A percentile compares a stretch with the other conserved stretches of the same genome.
phyloP scores from a whole-genome alignment of 1,284 basidiomycete species.

The Ceratobasidium sp. region DNA sequence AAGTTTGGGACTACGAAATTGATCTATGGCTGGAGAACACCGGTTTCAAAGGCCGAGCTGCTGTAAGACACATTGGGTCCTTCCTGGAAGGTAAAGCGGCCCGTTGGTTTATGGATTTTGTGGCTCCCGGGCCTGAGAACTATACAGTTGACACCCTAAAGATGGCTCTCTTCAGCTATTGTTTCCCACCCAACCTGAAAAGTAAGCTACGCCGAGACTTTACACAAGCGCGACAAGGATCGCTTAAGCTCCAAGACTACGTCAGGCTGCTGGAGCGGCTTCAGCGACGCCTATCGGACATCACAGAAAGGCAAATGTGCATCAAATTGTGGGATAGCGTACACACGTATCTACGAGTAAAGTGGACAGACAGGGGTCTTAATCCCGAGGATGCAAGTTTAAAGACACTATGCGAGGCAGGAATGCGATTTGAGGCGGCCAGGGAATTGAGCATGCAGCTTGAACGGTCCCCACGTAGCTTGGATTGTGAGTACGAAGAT shows the following conservation, averaged over 20 bases:
- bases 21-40: conserved; percentile 20
- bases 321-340: conserved; percentile 44
- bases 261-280: background rate
- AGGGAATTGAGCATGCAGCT: too few species aligned
- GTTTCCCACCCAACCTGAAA: conserved; percentile 61
- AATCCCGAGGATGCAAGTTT: conserved; percentile 18
- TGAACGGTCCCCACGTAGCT: too few species aligned
- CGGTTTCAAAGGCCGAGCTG: background rate
- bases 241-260: conserved; percentile 52
- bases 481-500: too few species aligned
- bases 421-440: conserved; percentile 13
- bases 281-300: conserved; percentile 14
- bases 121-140: conserved; percentile 7
- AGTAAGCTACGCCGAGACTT: conserved; percentile 50
- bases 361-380: conserved; percentile 33
- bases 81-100: conserved; percentile 40
- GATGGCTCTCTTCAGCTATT: conserved; percentile 59
- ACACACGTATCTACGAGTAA: conserved; percentile 26
- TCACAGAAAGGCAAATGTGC: conserved; percentile 3
- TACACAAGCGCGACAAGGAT: conserved; percentile 46
- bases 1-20: conserved; percentile 29
- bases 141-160: conserved; percentile 4
- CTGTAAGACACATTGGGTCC: conserved; percentile 9
- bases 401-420: conserved; percentile 14
- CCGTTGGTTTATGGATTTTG: conserved; percentile 28